Percentiles rank a stretch among this genome's conserved stretches.
Evolutionary conservation across 139 green algal species (phyloP).

Genomic region (Chlorella sorokiniana): DNA sequence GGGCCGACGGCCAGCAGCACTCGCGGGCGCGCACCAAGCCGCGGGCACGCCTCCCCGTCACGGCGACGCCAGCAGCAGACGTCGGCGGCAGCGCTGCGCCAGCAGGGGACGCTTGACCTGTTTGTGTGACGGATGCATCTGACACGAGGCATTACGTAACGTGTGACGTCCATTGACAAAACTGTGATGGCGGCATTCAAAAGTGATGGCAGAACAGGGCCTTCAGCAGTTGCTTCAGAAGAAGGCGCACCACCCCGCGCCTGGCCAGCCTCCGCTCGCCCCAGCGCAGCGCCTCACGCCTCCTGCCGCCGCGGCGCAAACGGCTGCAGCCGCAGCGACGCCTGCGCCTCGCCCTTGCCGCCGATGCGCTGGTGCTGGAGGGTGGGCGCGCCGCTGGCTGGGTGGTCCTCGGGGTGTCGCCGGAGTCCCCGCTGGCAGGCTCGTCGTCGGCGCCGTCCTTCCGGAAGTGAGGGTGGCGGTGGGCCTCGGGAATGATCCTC

Average conservation of each 20-base stretch:
- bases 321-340: slow-evolving; percentile 10
- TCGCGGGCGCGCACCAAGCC: slow-evolving; percentile 32
- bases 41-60: no score
- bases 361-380: background rate
- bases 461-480: slow-evolving; percentile 11
- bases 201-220: no score
- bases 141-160: no score
- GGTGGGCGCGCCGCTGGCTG: background rate
- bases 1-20: background rate
- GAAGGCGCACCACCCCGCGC: no score
- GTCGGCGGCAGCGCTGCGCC: background rate
- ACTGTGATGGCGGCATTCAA: no score
- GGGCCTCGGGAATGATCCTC: slow-evolving; percentile 34
- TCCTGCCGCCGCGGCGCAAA: background rate
- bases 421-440: background rate
- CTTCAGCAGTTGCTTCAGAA: no score
- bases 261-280: background rate
- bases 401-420: background rate
- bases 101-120: no score
- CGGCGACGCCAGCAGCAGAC: no score
- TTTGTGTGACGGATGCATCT: no score
- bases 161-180: no score
- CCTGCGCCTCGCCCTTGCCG: background rate
- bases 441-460: background rate
- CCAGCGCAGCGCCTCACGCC: background rate